These are phyloP conservation scores for Vigna nakashimae DNA, from an alignment of 306 rosid genomes.

Conservation along the genomic window DNA sequence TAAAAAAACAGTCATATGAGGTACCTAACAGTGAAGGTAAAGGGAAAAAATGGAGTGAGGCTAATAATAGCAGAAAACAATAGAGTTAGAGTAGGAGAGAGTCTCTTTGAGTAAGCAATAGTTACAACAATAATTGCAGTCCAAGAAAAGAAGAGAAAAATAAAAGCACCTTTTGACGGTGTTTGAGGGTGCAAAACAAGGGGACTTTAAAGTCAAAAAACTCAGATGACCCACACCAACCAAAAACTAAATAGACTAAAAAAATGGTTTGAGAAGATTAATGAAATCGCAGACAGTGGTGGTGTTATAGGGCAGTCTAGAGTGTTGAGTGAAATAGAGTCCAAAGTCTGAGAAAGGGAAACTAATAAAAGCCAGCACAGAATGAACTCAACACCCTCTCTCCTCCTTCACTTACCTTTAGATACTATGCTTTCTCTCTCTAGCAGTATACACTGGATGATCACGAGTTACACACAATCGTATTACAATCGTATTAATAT, in stretches of 20 bases:
- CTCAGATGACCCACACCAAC: conserved; percentile 46
- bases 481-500: background rate
- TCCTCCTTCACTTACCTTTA: background rate
- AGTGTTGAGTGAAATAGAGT: conserved; percentile 44
- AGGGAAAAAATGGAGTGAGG: conserved; percentile 12
- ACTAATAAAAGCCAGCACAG: background rate
- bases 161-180: conserved; percentile 57
- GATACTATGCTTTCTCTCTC: background rate
- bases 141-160: conserved; percentile 15
- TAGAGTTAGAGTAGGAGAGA: conserved; percentile 32
- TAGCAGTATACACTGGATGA: background rate
- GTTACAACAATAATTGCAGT: conserved; percentile 44
- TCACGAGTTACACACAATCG: background rate
- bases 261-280: background rate
- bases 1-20: background rate
- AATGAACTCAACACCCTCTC: background rate
- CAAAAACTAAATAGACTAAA: conserved; percentile 35
- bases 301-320: background rate
- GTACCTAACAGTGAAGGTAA: conserved; percentile 37
- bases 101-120: conserved; percentile 4
- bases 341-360: background rate
- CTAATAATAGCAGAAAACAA: conserved; percentile 40
- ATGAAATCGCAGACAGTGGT: conserved; percentile 6
- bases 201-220: conserved; percentile 54
- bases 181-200: conserved; percentile 53